These are phyloP conservation scores for Geosiphon pyriformis DNA, from an alignment of 192 early-diverging fungal species.

Conservation along the genomic window DNA sequence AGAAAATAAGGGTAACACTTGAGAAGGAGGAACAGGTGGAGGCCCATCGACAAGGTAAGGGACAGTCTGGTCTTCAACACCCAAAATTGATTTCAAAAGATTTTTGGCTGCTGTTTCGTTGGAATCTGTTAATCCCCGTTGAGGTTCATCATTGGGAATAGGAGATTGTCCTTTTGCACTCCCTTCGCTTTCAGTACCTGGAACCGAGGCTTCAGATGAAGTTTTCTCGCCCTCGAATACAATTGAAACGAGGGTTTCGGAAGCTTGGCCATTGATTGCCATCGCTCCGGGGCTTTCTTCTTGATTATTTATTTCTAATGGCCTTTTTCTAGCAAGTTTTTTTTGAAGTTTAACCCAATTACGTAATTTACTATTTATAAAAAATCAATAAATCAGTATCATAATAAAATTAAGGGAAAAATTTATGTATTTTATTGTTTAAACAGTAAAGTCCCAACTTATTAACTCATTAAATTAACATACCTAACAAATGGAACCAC, in stretches of 20 bases:
- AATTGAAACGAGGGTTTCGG: too few species aligned
- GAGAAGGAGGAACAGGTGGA: not conserved
- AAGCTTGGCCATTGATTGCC: too few species aligned
- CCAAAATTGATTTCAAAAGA: not conserved
- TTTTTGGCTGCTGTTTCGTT: not conserved
- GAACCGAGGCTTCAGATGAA: not conserved
- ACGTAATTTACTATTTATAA: constrained; percentile 10
- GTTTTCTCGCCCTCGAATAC: too few species aligned
- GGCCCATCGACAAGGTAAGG: not conserved
- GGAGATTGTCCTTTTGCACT: not conserved
- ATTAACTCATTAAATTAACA: not conserved
- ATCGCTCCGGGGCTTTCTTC: too few species aligned
- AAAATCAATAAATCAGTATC: not conserved
- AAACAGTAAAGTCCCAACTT: too few species aligned
- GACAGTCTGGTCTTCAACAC: too few species aligned
- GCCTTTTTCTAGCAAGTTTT: constrained; percentile 6
- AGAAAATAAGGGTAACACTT: not conserved
- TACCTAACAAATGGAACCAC: constrained; percentile 68
- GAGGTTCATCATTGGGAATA: too few species aligned
- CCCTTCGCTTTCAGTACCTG: not conserved
- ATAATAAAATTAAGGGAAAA: not conserved
- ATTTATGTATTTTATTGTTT: too few species aligned
- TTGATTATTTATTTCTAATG: too few species aligned
- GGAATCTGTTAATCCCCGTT: not conserved
- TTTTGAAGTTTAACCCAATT: constrained; percentile 15